Conservation (phyloP, 75 land plant species). For the Cunninghamia lanceolata region DNA sequence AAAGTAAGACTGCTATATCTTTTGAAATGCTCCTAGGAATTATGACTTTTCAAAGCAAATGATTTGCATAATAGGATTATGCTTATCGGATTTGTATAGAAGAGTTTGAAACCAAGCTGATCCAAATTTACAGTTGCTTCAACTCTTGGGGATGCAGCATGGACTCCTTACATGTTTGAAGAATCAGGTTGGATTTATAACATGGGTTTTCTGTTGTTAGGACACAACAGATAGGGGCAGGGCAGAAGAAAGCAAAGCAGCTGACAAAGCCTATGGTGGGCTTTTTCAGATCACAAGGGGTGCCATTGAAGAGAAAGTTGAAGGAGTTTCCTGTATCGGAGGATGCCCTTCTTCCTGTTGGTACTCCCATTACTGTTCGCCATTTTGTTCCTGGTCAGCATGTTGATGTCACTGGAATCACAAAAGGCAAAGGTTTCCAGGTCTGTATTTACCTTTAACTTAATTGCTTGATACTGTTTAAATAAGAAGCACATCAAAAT, state of each 20-base stretch:
- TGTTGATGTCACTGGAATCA: slow-evolving; percentile 84
- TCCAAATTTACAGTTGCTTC: not conserved
- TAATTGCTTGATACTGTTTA: not conserved
- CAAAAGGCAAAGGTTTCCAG: slow-evolving; percentile 97
- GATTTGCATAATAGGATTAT: not conserved
- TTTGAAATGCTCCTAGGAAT: too few relatives aligned
- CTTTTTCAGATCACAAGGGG: slow-evolving; percentile 88
- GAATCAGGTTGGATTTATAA: slow-evolving; percentile 5
- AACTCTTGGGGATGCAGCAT: not conserved
- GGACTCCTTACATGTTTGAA: not conserved
- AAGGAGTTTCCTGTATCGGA: slow-evolving; percentile 91
- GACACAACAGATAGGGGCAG: slow-evolving; percentile 70
- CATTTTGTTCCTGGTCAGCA: slow-evolving; percentile 95
- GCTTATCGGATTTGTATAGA: not conserved
- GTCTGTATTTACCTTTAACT: slow-evolving; percentile 24
- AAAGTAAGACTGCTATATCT: too few relatives aligned
- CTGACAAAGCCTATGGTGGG: slow-evolving; percentile 87
- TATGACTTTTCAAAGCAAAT: too few relatives aligned
- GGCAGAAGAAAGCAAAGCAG: slow-evolving; percentile 93
- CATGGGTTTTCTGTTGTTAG: slow-evolving; percentile 18
- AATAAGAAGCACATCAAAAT: not conserved
- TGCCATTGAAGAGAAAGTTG: slow-evolving; percentile 84
- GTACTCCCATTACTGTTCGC: slow-evolving; percentile 78
- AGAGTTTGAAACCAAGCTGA: not conserved
- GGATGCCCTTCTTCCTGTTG: slow-evolving; percentile 91